Conservation (phyloP, 164 flowering plant species). For the Sextonia rubra region DNA sequence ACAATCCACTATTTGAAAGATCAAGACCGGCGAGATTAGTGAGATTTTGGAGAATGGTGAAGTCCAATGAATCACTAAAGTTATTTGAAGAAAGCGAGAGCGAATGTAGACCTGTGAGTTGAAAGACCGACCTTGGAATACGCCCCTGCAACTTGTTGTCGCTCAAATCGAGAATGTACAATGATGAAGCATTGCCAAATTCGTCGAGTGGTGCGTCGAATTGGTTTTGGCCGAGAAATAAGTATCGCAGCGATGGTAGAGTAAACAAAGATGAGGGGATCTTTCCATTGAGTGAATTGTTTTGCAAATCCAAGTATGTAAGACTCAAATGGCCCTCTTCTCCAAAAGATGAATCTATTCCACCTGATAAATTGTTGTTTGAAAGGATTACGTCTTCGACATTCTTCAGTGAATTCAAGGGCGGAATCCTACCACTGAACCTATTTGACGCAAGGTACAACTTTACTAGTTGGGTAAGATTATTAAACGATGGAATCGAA, state of each 20-base stretch:
- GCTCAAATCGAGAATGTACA: conserved; percentile 14
- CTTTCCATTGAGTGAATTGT: conserved; percentile 32
- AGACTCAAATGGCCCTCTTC: conserved; percentile 20
- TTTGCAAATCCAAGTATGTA: conserved; percentile 15
- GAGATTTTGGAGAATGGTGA: conserved; percentile 10
- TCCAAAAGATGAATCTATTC: conserved; percentile 22
- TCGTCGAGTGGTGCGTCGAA: conserved; percentile 25
- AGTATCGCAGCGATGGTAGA: conserved; percentile 22
- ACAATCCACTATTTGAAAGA: conserved; percentile 25
- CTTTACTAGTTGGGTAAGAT: conserved; percentile 24
- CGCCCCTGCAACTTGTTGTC: conserved; percentile 28
- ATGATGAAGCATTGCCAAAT: conserved; percentile 11
- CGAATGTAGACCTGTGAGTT: conserved; percentile 9
- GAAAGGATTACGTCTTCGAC: background rate
- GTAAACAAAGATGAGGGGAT: conserved; percentile 33
- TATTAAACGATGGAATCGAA: conserved; percentile 29
- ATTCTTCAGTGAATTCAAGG: conserved; percentile 15
- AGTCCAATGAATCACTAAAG: conserved; percentile 20
- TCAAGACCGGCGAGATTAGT: conserved; percentile 20
- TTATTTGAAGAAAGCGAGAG: conserved; percentile 27
- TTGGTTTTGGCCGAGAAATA: conserved; percentile 27
- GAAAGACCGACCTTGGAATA: conserved; percentile 23
- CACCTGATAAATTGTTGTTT: conserved; percentile 11
- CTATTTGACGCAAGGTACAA: conserved; percentile 43
- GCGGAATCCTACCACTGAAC: conserved; percentile 36